Evolutionary conservation across 768 basidiomycete species (phyloP).

Genomic region (Serendipita sp.): DNA sequence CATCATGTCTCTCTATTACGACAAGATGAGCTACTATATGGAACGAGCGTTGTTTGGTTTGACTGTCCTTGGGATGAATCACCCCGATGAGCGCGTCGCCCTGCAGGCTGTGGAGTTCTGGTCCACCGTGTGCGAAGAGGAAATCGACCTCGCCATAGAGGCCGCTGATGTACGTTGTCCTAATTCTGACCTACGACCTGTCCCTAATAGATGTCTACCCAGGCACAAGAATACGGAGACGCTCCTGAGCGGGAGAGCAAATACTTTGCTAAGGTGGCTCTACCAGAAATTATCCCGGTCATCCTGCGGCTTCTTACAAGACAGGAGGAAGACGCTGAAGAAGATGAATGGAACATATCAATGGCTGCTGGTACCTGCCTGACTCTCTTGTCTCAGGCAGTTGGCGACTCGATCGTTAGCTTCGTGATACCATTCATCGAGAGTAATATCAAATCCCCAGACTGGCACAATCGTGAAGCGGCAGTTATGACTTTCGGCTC

Average conservation of each 20-base stretch:
- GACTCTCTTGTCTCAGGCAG: conserved; percentile 72
- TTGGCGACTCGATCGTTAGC: conserved; percentile 78
- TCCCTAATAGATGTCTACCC: background rate
- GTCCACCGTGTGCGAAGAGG: conserved; percentile 98
- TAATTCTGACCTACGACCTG: background rate
- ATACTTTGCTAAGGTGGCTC: conserved; percentile 84
- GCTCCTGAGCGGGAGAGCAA: conserved; percentile 70
- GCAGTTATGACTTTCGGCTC: conserved; percentile 98
- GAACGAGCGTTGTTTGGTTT: conserved; percentile 97
- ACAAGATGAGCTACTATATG: conserved; percentile 99
- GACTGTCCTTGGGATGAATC: conserved; percentile 96
- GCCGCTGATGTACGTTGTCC: conserved; percentile 57
- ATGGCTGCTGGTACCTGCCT: conserved; percentile 95
- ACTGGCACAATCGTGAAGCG: conserved; percentile 94
- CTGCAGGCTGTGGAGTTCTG: conserved; percentile 98
- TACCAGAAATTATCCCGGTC: conserved; percentile 90
- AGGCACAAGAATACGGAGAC: conserved; percentile 87
- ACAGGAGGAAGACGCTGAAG: conserved; percentile 93
- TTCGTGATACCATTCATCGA: conserved; percentile 97
- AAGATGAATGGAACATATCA: conserved; percentile 96
- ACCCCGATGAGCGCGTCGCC: conserved; percentile 76
- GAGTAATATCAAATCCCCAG: conserved; percentile 74
- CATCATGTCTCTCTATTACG: conserved; percentile 97
- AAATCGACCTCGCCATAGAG: conserved; percentile 81
- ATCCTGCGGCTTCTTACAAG: conserved; percentile 73